phyloP scores from a whole-genome alignment of 2,329 filamentous ascomycete species.

The Neopestalotiopsis sp. region DNA sequence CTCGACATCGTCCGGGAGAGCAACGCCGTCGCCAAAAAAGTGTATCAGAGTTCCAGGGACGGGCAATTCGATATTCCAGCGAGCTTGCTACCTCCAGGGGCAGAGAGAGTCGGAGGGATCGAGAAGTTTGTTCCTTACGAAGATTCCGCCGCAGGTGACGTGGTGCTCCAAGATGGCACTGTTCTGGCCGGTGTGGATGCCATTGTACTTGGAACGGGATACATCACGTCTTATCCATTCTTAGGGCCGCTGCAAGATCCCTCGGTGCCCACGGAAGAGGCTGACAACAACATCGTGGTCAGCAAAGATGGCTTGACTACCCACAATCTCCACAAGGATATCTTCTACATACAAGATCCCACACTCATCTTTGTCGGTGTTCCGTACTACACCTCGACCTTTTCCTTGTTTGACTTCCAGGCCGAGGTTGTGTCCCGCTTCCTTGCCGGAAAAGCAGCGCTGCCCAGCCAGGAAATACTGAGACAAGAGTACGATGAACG shows the following conservation, averaged over 20 bases:
- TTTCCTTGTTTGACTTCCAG: conserved; percentile 74
- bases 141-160: conserved; percentile 36
- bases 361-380: conserved; percentile 68
- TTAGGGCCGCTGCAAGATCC: conserved; percentile 55
- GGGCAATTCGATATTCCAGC: conserved; percentile 64
- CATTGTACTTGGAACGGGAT: conserved; percentile 71
- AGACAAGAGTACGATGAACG: conserved; percentile 37
- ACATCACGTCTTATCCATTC: conserved; percentile 71
- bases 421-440: conserved; percentile 65
- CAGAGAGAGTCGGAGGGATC: conserved; percentile 57
- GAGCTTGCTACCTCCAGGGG: conserved; percentile 57
- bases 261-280: conserved; percentile 45
- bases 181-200: conserved; percentile 61
- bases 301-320: conserved; percentile 65
- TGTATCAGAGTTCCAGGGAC: conserved; percentile 60
- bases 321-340: conserved; percentile 73
- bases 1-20: conserved; percentile 48
- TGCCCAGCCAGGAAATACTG: conserved; percentile 51
- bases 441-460: conserved; percentile 51
- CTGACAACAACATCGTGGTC: conserved; percentile 59
- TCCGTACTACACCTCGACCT: conserved; percentile 70
- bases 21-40: conserved; percentile 39
- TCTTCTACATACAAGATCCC: conserved; percentile 73
- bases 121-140: conserved; percentile 48
- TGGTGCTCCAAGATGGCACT: conserved; percentile 58